Base-by-base conservation (phyloP, 1,284 basidiomycete genomes). In the Grifola frondosa region DNA sequence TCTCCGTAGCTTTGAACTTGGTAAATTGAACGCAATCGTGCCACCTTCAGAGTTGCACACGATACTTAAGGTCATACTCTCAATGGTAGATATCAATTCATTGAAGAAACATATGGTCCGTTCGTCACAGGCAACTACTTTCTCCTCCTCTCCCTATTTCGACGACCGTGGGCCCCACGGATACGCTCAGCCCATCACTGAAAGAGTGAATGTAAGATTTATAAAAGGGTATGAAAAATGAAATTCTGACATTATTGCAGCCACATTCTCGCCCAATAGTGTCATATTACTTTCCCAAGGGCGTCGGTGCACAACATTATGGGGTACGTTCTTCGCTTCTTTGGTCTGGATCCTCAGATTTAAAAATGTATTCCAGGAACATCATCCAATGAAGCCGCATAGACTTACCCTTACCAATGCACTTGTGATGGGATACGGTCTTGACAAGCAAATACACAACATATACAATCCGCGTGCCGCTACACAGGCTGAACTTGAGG, bases 371-470 rank as follows among this genome's bases (percentile, higher is more conserved):
- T 24, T 42, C 22, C 62, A 95, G 89, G 93, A 97, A 78, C 78
- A 88, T 33, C 96, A 99, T 72, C 97, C 96, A 3, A 99, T 99
- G 96, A 97, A 98, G 62, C 96, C 96, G 2, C 93, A 97, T 52
- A 80, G 97, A 12, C 69, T 99, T 9, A 95, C 94, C 3, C 68
- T 99, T 37, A 98, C 96, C 6, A 99, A 99, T 58, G 85, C 93
- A 5, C 79, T 99, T 32, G 96, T 99, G 5, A 81, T 97, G 62
- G 96, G 94, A 0, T 99, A 99, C 59, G 96, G 94, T 3, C 71
- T 99, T 15, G 94, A 99, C 70, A 90, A 97, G 59, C 87, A 94
- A 59, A 97, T 99, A 67, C 88, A 95, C 56, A 70, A 87, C 41
- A 90, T 97, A 30, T 97, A 91, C 63, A 85, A 91, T 51, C 95